phyloP scores from a whole-genome alignment of 495 filamentous ascomycete genomes.

The Xylaria curta region DNA sequence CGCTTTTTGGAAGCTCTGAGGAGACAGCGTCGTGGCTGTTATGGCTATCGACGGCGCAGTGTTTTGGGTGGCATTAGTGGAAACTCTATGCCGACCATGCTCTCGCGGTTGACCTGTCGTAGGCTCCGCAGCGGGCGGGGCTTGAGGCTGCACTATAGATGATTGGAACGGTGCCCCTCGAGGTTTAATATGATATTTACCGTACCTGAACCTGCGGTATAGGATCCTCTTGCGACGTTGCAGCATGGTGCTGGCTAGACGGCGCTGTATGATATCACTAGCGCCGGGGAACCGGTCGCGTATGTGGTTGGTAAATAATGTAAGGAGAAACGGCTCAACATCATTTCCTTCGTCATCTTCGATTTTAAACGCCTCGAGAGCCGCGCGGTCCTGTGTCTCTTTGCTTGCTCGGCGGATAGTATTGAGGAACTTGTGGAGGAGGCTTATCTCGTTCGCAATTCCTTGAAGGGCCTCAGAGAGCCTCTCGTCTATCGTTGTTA shows the following conservation, averaged over 20 bases:
- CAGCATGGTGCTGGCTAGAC: conserved; percentile 4
- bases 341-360: neutral
- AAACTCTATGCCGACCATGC: neutral
- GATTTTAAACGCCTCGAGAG: neutral
- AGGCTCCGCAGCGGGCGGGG: neutral
- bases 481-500: neutral
- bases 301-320: neutral
- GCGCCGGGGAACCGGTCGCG: conserved; percentile 3
- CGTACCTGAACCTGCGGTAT: neutral
- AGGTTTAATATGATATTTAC: neutral
- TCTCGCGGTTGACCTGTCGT: too few relatives aligned
- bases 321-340: neutral
- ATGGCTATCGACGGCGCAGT: neutral
- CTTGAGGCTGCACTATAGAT: neutral
- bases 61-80: neutral
- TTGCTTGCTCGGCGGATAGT: conserved; percentile 6
- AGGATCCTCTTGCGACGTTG: neutral
- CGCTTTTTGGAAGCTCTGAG: neutral
- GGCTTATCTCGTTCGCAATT: conserved; percentile 1
- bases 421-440: conserved; percentile 1
- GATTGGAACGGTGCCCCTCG: neutral
- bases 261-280: neutral
- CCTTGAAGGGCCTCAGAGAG: neutral
- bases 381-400: neutral
- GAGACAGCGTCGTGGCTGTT: neutral